phyloP scores from a whole-genome alignment of 73 alveolate genomes.

The Blepharisma japonicum region DNA sequence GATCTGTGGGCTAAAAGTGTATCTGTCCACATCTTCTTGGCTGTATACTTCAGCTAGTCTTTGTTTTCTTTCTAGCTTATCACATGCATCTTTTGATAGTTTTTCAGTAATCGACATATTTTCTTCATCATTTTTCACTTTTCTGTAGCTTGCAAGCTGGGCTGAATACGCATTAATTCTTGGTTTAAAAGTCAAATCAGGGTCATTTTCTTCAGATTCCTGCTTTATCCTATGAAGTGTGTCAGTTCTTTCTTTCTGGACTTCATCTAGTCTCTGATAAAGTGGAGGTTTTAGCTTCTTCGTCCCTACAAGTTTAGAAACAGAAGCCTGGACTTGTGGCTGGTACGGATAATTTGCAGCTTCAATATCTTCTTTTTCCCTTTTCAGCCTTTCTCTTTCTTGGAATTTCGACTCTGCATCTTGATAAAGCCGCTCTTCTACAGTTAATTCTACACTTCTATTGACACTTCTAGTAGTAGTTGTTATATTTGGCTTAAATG shows the following conservation, averaged over 20 bases:
- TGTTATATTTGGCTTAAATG: neutral
- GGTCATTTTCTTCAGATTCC: constrained; percentile 27
- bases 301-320: constrained; percentile 9
- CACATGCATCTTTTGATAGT: neutral
- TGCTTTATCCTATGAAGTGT: neutral
- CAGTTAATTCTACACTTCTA: constrained; percentile 21
- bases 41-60: neutral
- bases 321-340: constrained; percentile 25
- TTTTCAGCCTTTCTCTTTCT: constrained; percentile 10
- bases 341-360: constrained; percentile 4
- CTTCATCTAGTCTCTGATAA: constrained; percentile 9
- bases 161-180: constrained; percentile 16
- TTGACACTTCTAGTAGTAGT: constrained; percentile 21
- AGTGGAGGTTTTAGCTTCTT: constrained; percentile 1
- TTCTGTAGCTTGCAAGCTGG: neutral
- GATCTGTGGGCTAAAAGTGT: constrained; percentile 18
- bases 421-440: constrained; percentile 21
- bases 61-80: neutral
- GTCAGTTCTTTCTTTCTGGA: constrained; percentile 14
- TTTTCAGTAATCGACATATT: neutral
- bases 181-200: constrained; percentile 24
- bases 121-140: neutral
- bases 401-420: constrained; percentile 12
- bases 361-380: constrained; percentile 19
- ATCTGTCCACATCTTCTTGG: neutral